phyloP scores from a whole-genome alignment of 306 rosid species.

The Urtica urens region DNA sequence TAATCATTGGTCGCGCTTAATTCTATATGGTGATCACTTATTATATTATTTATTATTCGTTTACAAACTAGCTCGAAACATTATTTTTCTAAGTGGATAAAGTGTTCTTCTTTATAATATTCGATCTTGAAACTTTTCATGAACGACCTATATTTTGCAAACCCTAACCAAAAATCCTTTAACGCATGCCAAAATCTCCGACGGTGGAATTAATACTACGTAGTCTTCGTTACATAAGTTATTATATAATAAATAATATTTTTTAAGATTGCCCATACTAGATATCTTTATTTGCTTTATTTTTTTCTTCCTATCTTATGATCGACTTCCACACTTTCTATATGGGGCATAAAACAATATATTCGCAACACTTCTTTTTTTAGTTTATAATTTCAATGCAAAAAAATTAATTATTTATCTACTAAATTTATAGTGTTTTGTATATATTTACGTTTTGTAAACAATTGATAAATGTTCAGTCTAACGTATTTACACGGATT shows the following conservation, averaged over 20 bases:
- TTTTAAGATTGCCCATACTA: not conserved
- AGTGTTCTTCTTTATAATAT: not conserved
- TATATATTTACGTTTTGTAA: too few species aligned
- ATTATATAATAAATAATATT: too few species aligned
- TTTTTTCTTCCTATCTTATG: not conserved
- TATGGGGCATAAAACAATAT: too few species aligned
- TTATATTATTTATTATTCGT: slow-evolving; percentile 3
- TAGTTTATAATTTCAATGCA: too few species aligned
- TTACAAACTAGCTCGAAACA: slow-evolving; percentile 3
- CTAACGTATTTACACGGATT: too few species aligned
- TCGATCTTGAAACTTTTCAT: slow-evolving; percentile 1
- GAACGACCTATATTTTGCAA: slow-evolving; percentile 10
- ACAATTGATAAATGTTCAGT: too few species aligned
- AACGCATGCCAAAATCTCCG: slow-evolving; percentile 15
- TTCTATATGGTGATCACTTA: slow-evolving; percentile 9
- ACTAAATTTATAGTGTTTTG: too few species aligned
- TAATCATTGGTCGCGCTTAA: slow-evolving; percentile 34
- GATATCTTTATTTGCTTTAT: not conserved
- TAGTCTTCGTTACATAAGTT: too few species aligned
- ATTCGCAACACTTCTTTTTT: too few species aligned
- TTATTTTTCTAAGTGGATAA: too few species aligned
- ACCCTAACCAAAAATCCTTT: slow-evolving; percentile 17
- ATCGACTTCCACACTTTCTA: too few species aligned
- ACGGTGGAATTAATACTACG: slow-evolving; percentile 8
- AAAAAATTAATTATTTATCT: too few species aligned